Conservation (phyloP, 768 basidiomycete species). For the Trametopsis cervina region DNA sequence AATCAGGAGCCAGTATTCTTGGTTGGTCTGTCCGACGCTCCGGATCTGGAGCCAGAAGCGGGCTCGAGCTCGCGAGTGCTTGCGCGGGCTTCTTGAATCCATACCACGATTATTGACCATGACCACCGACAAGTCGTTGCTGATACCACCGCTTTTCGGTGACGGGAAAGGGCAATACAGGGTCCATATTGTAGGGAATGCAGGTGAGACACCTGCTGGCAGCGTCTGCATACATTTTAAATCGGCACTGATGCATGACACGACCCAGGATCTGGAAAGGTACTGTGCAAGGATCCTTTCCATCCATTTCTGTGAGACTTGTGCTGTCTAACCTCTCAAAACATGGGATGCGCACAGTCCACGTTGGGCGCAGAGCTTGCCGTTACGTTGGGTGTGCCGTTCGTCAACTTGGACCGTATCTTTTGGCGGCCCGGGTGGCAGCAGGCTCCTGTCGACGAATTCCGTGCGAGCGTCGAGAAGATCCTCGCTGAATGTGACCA, state of each 20-base stretch:
- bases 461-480: slow-evolving; percentile 10
- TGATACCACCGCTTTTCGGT: slow-evolving; percentile 24
- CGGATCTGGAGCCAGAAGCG: too few relatives aligned
- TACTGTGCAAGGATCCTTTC: slow-evolving; percentile 15
- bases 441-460: slow-evolving; percentile 9
- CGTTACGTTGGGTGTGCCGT: slow-evolving; percentile 35
- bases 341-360: too few relatives aligned
- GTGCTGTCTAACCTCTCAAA: too few relatives aligned
- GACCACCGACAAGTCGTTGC: background rate
- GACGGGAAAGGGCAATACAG: slow-evolving; percentile 40
- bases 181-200: slow-evolving; percentile 45
- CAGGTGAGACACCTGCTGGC: slow-evolving; percentile 30
- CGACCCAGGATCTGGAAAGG: slow-evolving; percentile 34
- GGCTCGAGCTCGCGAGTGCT: too few relatives aligned
- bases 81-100: too few relatives aligned
- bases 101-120: too few relatives aligned
- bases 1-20: too few relatives aligned
- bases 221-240: background rate
- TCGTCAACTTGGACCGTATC: slow-evolving; percentile 37
- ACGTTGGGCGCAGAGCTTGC: slow-evolving; percentile 43
- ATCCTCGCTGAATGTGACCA: slow-evolving; percentile 7
- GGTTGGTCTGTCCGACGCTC: too few relatives aligned
- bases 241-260: background rate
- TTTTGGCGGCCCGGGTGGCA: slow-evolving; percentile 13
- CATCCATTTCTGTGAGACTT: too few relatives aligned